phyloP scores from a whole-genome alignment of 305 asterid genomes.

The Solanum hybrid region DNA sequence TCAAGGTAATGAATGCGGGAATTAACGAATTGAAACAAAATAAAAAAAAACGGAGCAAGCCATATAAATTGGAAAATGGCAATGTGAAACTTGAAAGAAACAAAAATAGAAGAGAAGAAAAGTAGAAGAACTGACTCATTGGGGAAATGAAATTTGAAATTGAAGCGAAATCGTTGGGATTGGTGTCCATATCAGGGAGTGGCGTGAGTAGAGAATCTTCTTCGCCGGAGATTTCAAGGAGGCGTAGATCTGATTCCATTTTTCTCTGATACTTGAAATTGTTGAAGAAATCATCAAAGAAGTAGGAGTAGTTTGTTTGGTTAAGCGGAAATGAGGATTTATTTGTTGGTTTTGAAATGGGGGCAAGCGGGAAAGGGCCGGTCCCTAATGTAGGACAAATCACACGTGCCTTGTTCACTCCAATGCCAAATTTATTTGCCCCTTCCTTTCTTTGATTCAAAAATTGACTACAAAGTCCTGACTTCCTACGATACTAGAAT shows the following conservation, averaged over 20 bases:
- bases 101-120: background rate
- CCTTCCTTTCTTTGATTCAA: background rate
- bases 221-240: slow-evolving; percentile 9
- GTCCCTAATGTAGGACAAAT: background rate
- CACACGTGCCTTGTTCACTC: background rate
- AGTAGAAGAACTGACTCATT: background rate
- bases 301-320: background rate
- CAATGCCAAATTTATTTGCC: background rate
- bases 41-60: background rate
- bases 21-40: background rate
- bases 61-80: background rate
- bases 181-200: background rate
- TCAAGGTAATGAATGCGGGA: background rate
- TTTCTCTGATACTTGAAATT: background rate
- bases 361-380: background rate
- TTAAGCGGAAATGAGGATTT: background rate
- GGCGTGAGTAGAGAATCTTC: slow-evolving; percentile 9
- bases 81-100: background rate
- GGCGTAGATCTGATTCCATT: slow-evolving; percentile 1
- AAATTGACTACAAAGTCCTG: background rate
- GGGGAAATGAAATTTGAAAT: background rate
- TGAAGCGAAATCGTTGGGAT: background rate
- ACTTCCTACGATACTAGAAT: background rate
- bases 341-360: background rate
- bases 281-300: background rate